Conservation (phyloP, 306 rosid genomes). For the Malus orientalis region DNA sequence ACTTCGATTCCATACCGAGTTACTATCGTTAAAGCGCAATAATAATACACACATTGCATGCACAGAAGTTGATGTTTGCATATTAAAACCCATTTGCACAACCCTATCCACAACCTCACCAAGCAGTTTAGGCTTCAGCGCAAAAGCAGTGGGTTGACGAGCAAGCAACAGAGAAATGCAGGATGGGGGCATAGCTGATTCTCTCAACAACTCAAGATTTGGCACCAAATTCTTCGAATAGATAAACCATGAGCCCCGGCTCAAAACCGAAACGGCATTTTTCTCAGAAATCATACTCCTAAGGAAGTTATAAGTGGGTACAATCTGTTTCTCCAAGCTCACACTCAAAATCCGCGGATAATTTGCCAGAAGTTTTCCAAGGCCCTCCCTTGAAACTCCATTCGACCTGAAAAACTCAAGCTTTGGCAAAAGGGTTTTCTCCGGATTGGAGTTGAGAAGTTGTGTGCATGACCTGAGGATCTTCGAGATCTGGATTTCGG, state of each 20-base stretch:
- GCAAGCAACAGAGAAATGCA: neutral
- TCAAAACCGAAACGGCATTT: neutral
- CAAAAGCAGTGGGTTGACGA: neutral
- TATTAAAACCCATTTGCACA: constrained; percentile 29
- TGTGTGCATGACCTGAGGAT: neutral
- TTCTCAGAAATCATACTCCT: constrained; percentile 14
- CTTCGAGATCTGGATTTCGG: constrained; percentile 6
- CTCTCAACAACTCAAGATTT: constrained; percentile 16
- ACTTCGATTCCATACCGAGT: constrained; percentile 28
- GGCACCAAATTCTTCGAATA: neutral
- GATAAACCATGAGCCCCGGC: neutral
- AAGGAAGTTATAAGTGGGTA: constrained; percentile 17
- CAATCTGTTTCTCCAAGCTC: constrained; percentile 19
- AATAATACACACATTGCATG: constrained; percentile 20
- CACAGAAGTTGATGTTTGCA: constrained; percentile 1
- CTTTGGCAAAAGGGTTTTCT: constrained; percentile 32
- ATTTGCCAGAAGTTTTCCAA: neutral
- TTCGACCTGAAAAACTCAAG: constrained; percentile 21
- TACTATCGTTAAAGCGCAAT: too few relatives aligned
- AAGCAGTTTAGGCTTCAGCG: neutral
- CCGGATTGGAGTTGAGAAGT: constrained; percentile 13
- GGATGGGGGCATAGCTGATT: constrained; percentile 16
- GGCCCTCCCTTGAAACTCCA: constrained; percentile 21
- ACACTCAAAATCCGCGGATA: neutral
- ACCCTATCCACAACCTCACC: constrained; percentile 1